These are phyloP conservation scores for Plicaturopsis crispa DNA, from an alignment of 768 basidiomycete genomes.

Conservation along the genomic window DNA sequence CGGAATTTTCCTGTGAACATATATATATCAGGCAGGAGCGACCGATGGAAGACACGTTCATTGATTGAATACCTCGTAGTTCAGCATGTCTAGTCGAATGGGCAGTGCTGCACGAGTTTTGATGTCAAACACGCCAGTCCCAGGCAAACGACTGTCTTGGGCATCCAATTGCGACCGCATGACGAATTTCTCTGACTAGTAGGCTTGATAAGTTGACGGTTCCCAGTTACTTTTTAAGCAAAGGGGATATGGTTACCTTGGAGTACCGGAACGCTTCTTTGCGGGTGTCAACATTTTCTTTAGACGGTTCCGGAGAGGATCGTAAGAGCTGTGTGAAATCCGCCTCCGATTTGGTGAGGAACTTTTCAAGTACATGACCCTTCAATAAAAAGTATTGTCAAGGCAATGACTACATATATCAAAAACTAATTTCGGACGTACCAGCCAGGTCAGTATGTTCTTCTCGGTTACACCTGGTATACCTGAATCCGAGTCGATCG, in stretches of 20 bases:
- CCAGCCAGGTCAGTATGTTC: conserved; percentile 75
- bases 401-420: neutral
- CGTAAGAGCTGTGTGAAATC: conserved; percentile 58
- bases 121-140: conserved; percentile 90
- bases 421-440: conserved; percentile 20
- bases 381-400: conserved; percentile 19
- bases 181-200: conserved; percentile 56
- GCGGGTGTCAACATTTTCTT: conserved; percentile 24
- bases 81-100: conserved; percentile 79
- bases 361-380: conserved; percentile 88
- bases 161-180: conserved; percentile 97
- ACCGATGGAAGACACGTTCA: conserved; percentile 6
- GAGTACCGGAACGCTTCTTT: conserved; percentile 84
- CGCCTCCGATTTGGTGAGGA: conserved; percentile 58
- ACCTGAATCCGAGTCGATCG: conserved; percentile 47
- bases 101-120: conserved; percentile 88
- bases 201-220: neutral
- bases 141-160: conserved; percentile 71
- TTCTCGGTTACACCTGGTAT: conserved; percentile 31
- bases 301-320: conserved; percentile 16
- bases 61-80: conserved; percentile 76
- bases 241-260: conserved; percentile 37
- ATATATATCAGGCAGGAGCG: neutral
- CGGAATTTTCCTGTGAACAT: conserved; percentile 57
- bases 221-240: neutral